phyloP scores from a whole-genome alignment of 2,329 filamentous ascomycete genomes.

The Botrytis paeoniae region DNA sequence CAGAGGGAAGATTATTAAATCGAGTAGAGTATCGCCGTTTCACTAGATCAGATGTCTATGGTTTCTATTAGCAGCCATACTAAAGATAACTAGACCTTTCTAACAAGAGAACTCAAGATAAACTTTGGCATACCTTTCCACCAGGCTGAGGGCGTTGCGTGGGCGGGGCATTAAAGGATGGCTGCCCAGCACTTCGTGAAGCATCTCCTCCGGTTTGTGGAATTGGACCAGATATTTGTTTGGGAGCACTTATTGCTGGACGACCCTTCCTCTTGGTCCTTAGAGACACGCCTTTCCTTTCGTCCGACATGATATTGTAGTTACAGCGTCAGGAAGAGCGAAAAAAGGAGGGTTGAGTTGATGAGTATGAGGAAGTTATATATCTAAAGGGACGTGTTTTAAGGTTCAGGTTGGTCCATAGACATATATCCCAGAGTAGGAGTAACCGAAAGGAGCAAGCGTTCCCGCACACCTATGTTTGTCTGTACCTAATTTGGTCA shows the following conservation, averaged over 20 bases:
- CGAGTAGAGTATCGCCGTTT: conserved; percentile 93
- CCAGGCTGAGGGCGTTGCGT: conserved; percentile 52
- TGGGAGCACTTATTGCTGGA: conserved; percentile 60
- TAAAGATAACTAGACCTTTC: not conserved
- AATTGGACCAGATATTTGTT: conserved; percentile 61
- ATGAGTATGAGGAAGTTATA: not conserved
- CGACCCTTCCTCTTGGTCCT: conserved; percentile 60
- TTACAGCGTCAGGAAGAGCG: not conserved
- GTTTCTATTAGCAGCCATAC: conserved; percentile 17
- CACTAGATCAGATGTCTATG: conserved; percentile 72
- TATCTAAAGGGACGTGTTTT: not conserved
- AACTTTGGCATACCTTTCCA: conserved; percentile 50
- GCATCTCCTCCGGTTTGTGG: conserved; percentile 47
- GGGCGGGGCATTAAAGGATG: conserved; percentile 39
- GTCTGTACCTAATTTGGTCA: not conserved
- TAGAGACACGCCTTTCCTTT: conserved; percentile 58
- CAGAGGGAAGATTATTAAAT: conserved; percentile 73
- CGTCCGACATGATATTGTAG: conserved; percentile 53
- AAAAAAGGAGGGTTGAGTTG: not conserved
- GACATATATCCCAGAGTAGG: not conserved
- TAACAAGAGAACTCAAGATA: not conserved
- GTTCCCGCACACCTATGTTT: not conserved
- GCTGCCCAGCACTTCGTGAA: conserved; percentile 40
- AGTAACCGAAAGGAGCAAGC: conserved; percentile 15
- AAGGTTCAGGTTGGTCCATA: conserved; percentile 5